Conservation (phyloP, 805 yeast genomes). For the Saturnispora sanitii region DNA sequence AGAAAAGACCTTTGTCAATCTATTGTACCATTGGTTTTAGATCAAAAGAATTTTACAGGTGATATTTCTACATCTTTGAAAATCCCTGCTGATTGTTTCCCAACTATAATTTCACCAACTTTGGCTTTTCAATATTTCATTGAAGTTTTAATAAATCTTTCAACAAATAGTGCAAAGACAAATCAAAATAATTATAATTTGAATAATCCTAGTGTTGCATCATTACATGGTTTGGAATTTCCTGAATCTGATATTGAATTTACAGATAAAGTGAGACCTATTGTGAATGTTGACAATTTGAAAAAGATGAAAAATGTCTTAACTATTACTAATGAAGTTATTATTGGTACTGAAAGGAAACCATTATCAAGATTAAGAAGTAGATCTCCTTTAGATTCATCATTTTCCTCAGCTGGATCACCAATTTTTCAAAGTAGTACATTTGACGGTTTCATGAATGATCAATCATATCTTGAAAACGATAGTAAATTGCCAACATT, state of each 20-base stretch:
- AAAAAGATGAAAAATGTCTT: conserved; percentile 70
- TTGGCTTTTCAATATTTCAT: conserved; percentile 78
- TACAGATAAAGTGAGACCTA: conserved; percentile 21
- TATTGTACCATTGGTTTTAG: conserved; percentile 69
- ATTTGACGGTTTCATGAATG: conserved; percentile 3
- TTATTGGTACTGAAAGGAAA: conserved; percentile 68
- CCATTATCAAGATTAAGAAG: conserved; percentile 20
- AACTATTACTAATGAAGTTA: conserved; percentile 69
- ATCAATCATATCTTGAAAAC: not conserved
- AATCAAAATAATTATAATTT: not conserved
- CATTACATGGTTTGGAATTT: not conserved
- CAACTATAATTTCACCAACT: conserved; percentile 62
- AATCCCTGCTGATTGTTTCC: conserved; percentile 79
- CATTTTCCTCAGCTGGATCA: conserved; percentile 4
- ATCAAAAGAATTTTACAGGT: conserved; percentile 48
- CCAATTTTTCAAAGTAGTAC: conserved; percentile 2
- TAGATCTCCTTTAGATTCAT: conserved; percentile 6
- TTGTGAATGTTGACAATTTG: conserved; percentile 71
- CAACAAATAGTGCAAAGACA: conserved; percentile 27
- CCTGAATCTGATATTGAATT: conserved; percentile 20
- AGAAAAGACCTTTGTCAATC: conserved; percentile 77
- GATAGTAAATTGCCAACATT: conserved; percentile 6
- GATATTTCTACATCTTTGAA: conserved; percentile 53
- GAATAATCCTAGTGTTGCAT: not conserved
- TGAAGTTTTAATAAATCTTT: conserved; percentile 73